Conservation (phyloP, 306 rosid species). For the Cucumis sativus region Cucumber_9930_V3 NC_026658.2:10928001-10928500, state of each 20-base stretch:
- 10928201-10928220: neutral
- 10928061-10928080: constrained; percentile 97
- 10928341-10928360: neutral
- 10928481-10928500: neutral
- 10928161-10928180: constrained; percentile 9
- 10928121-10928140: constrained; percentile 90
- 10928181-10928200: neutral
- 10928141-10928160: constrained; percentile 60
- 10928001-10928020: constrained; percentile 96
- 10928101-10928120: constrained; percentile 99
- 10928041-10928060: constrained; percentile 87
- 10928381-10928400: neutral
- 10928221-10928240: neutral
- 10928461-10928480: neutral
- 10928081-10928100: constrained; percentile 97
- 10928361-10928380: neutral
- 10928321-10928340: neutral
- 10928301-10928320: neutral
- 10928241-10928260: neutral
- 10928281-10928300: neutral
- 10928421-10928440: neutral
- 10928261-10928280: neutral
- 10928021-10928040: constrained; percentile 82
- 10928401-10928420: neutral
- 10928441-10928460: neutral